Evolutionary conservation across 768 basidiomycete genomes (phyloP), one percentile per base, ranked within the genome.

Genomic region (Psilocybe tampanensis): DNA sequence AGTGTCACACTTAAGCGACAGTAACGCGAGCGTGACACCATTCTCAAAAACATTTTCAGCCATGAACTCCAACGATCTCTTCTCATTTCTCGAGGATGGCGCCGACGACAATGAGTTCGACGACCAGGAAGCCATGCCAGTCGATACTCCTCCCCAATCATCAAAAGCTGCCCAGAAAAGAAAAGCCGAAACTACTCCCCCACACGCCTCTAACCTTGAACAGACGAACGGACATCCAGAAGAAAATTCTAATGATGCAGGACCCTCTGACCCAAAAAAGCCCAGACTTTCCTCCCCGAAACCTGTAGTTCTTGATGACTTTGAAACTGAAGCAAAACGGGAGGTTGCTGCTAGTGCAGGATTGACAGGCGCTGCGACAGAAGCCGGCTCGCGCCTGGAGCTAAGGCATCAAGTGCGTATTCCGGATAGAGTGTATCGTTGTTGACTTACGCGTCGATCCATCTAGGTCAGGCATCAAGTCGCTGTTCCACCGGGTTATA

Each of bases 381-480:
- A 89, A 59, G 77, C 81, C 39, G 88, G 86, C 22, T 81, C 86
- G 29, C 81, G 86, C 22, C 71, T 95, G 15, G 90, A 94, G 69
- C 80, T 95, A 42, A 82, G 82, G 68, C 90, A 95, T 76, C 92
- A 94, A 79, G 92, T 85, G 54, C 52, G 79, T 68, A 15, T 39
- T 47, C 7, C 22, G 42, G 19, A 19, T 36, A 17, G 19, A 18
- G 22, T n/a, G 17, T 50, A 4, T 18, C 42, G 26, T 26, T 19
- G 4, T 13, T 18, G 12, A 24, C 60, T 29, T 41, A 47, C n/a
- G 44, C 21, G 43, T 26, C n/a, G 15, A 26, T 29, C 18, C 41
- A n/a, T 52, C 19, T 64, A 94, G 92, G 93, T 96, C 56, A 85
- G 95, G 39, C 95, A 97, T 68, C 91, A 97, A 86, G 97, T 99